Evolutionary conservation across 2,329 filamentous ascomycete species (phyloP), one percentile per base, ranked within the genome.

Genomic region (Venturia asperata): DNA sequence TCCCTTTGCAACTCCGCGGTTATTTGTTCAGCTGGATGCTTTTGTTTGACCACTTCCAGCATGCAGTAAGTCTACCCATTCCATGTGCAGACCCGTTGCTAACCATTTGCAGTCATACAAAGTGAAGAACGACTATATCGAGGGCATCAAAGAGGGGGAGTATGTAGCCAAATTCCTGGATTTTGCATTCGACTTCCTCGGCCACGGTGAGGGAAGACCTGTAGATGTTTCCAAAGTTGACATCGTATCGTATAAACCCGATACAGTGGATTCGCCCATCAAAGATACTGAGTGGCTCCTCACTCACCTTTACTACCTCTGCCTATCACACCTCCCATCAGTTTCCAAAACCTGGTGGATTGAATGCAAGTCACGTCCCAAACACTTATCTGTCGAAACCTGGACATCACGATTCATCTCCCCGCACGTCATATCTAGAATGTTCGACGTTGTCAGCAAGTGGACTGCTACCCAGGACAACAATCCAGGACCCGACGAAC

Each of bases 1-100:
- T 92, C 70, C 91, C 91, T 13, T 78, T 85, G 0, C 73, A 83
- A 0, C 80, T 96, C 61, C 85, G 91, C 63, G 86, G 87, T 11
- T 99, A 97, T 71, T 81, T 99, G 2, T 80, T 96, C 37, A 89
- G 91, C 13, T 99, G 94, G 94, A 85, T 90, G 68, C 81, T 97
- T 1, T 82, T 97, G 0, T 97, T 96, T 72, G 91, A 96, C 70
- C 88, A 93, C 56, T 95, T 93, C 72, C 80, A 81, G 21, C 85
- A 86, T 24, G 86, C 92, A 15, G 81, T 83, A 78, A 71, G 76
- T 68, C 24, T 55, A 66, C 43, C 13, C 15, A 6, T 61, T 13
- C 27, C 58, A 60, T n/a, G 10, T 49, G 24, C n/a, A 17, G 39
- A 19, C 7, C 45, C 27, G 24, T 58, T 65, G 66, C 73, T 77